Evolutionary conservation across 2,329 filamentous ascomycete species (phyloP), one percentile per base, ranked within the genome.

Genomic region (Orbilia blumenaviensis): DNA sequence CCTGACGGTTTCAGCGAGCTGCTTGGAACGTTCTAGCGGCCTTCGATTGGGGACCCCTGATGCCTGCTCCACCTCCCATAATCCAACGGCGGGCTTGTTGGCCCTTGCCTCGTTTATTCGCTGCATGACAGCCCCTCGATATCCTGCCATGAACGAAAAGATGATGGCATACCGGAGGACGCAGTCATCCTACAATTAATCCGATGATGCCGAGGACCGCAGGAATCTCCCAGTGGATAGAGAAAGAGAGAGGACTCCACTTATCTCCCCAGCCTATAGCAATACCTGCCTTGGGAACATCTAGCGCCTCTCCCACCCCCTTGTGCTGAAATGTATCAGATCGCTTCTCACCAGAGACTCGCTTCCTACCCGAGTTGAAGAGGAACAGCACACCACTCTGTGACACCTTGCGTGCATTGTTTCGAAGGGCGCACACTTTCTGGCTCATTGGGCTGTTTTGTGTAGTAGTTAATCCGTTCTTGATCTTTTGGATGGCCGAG

Each of bases 11-110:
- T 76, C 72, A 76, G 25, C 41, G 72, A 68, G 29, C 48, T 68
- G 34, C 72, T 76, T 76, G 72, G 72, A 68, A 69, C 58, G 58
- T 76, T 76, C 72, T 76, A 76, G 72, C 72, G 72, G 23, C 56
- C 62, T 69, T 69, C 72, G 25, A 60, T 68, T 69, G 58, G 58
- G 41, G 60, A 58, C 64, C 56, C 52, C 66, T 63, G 66, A 62
- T 69, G 66, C 66, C 52, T 71, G 66, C 63, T 54, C 44, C 63
- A 66, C 48, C 48, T 36, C 29, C 67, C 67, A 50, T 72, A 25
- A 64, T 64, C 38, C 67, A 66, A 36, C 69, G 66, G 66, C 41
- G 56, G 52, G 52, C 52, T 56, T 56, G 52, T 38, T 56, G 52
- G 32, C 52, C 52, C 58, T 62, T 62, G 44, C 32, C 48, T 62